Conservation (phyloP, 306 rosid species). For the Lagenaria siceraria region DNA sequence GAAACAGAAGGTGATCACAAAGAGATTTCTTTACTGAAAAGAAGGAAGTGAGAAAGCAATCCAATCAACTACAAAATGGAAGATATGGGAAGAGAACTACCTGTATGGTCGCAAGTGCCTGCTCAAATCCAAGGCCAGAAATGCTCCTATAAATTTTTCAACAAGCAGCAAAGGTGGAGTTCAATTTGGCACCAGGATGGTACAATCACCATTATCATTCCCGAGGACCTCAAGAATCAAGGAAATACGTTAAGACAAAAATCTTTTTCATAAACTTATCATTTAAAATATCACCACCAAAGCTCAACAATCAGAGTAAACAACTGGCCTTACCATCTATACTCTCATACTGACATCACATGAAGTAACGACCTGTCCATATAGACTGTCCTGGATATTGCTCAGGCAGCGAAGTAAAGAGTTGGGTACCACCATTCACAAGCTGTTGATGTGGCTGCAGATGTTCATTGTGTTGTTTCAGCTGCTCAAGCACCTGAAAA, state of each 20-base stretch:
- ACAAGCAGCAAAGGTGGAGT: slow-evolving; percentile 60
- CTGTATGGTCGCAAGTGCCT: slow-evolving; percentile 59
- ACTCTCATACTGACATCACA: slow-evolving; percentile 62
- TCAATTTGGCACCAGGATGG: slow-evolving; percentile 40
- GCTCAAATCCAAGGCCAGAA: slow-evolving; percentile 69
- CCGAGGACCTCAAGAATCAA: slow-evolving; percentile 33
- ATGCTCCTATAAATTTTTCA: slow-evolving; percentile 55
- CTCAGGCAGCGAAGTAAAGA: slow-evolving; percentile 46
- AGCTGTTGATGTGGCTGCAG: slow-evolving; percentile 46
- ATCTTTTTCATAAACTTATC: neutral
- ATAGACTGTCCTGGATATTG: slow-evolving; percentile 81
- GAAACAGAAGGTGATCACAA: neutral
- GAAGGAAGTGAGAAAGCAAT: neutral
- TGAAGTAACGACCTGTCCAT: slow-evolving; percentile 68
- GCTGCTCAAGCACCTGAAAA: slow-evolving; percentile 39
- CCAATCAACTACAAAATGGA: neutral
- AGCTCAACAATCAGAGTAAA: neutral
- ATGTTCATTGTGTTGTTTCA: slow-evolving; percentile 53
- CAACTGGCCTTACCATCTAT: slow-evolving; percentile 39
- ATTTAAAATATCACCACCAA: neutral
- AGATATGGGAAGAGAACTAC: neutral
- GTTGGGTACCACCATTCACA: slow-evolving; percentile 58
- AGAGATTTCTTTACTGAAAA: neutral
- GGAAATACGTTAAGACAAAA: neutral
- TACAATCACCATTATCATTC: slow-evolving; percentile 49